These are phyloP conservation scores for Botryotinia convoluta DNA, from an alignment of 2,329 filamentous ascomycete species.

Conservation along the genomic window DNA sequence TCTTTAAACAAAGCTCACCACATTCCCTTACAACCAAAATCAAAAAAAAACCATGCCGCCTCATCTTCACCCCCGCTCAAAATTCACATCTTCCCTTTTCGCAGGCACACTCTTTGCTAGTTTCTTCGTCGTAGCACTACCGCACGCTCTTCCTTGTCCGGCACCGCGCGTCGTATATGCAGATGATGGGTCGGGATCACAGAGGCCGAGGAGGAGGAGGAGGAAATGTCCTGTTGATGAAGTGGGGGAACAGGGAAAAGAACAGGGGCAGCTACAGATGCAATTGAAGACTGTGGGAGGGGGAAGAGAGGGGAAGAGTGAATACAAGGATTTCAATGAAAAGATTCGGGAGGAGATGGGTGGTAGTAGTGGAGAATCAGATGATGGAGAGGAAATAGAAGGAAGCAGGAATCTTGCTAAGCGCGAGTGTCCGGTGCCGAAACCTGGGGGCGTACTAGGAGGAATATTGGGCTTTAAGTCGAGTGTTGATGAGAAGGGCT, in stretches of 20 bases:
- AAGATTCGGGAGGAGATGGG: conserved; percentile 40
- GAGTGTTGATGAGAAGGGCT: conserved; percentile 29
- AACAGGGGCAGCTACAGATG: conserved; percentile 33
- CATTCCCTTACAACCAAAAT: conserved; percentile 22
- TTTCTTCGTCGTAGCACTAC: conserved; percentile 88
- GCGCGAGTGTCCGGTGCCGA: conserved; percentile 88
- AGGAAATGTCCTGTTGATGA: conserved; percentile 42
- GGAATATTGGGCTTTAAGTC: conserved; percentile 54
- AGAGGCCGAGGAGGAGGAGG: conserved; percentile 42
- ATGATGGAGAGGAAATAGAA: conserved; percentile 5
- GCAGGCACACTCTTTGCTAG: conserved; percentile 86
- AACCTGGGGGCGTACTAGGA: conserved; percentile 76
- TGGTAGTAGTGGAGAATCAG: background rate
- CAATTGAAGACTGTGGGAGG: conserved; percentile 16
- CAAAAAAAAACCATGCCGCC: conserved; percentile 61
- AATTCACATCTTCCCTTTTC: conserved; percentile 91
- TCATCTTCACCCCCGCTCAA: conserved; percentile 87
- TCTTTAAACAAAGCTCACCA: conserved; percentile 23
- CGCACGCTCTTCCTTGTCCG: conserved; percentile 88
- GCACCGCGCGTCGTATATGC: conserved; percentile 73
- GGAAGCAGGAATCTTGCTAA: conserved; percentile 36
- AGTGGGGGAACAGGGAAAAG: background rate
- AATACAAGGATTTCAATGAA: conserved; percentile 20
- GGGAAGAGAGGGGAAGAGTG: background rate
- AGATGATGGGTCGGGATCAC: conserved; percentile 48